Conservation (phyloP, 495 filamentous ascomycete species). For the Xylaria palmicola region DNA sequence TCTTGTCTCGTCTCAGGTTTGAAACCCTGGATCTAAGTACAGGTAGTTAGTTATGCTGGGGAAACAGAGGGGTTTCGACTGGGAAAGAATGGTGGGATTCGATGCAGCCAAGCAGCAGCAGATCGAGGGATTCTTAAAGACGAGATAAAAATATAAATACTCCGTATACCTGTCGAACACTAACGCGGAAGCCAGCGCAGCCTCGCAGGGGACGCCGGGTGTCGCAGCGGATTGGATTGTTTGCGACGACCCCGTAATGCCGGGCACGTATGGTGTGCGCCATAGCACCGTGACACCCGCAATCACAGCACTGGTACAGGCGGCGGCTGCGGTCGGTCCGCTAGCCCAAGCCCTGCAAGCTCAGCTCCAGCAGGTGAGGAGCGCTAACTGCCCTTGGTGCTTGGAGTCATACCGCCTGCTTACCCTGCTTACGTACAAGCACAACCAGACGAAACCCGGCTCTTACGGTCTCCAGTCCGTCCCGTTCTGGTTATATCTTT, state of each 20-base stretch:
- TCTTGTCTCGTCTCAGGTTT: too few species aligned
- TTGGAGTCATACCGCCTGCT: not conserved
- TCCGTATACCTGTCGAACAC: too few species aligned
- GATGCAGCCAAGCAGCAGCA: not conserved
- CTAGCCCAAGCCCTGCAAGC: slow-evolving; percentile 1
- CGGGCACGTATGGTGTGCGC: too few species aligned
- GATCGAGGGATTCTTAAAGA: not conserved
- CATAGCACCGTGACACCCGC: not conserved
- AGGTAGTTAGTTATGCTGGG: too few species aligned
- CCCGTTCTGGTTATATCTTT: slow-evolving; percentile 14
- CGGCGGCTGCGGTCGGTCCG: not conserved
- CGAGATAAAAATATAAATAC: not conserved
- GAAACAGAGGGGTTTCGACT: too few species aligned
- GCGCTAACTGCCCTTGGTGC: not conserved
- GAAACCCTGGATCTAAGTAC: too few species aligned
- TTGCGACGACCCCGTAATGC: too few species aligned
- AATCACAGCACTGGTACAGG: not conserved
- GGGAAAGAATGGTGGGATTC: not conserved
- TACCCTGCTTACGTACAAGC: not conserved
- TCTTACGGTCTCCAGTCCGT: not conserved
- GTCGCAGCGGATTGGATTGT: not conserved
- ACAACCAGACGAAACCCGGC: not conserved
- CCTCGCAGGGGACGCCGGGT: not conserved
- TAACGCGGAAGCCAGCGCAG: not conserved
- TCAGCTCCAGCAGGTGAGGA: slow-evolving; percentile 3